Percentiles rank a stretch among this genome's conserved stretches.
Evolutionary conservation across 257 asterid species (phyloP).

Genomic region (Solanum rostratum): DNA sequence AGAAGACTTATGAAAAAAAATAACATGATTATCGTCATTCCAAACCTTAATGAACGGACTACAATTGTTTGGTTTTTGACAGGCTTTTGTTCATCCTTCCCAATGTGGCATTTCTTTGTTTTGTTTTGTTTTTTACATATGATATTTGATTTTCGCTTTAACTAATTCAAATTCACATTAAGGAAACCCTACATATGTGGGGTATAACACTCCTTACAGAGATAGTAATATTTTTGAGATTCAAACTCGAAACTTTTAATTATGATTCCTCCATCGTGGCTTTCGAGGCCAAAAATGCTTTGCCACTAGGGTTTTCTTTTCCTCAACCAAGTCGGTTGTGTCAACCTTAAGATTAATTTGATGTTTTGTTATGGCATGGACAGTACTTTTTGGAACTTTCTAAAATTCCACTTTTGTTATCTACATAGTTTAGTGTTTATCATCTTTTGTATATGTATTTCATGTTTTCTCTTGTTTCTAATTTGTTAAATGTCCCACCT

Average conservation of each 20-base stretch:
- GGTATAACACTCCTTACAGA: background rate
- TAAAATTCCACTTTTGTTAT: background rate
- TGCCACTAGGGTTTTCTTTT: background rate
- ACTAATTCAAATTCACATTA: too few species aligned
- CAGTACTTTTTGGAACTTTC: background rate
- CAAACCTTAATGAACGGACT: too few species aligned
- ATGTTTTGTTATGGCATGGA: background rate
- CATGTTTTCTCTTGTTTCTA: background rate
- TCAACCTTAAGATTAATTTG: background rate
- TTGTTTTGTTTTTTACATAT: too few species aligned
- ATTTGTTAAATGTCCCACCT: slow-evolving; percentile 5
- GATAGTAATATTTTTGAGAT: rapidly evolving
- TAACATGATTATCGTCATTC: too few species aligned
- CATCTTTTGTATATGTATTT: background rate
- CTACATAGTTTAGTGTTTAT: background rate
- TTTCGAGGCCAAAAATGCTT: background rate
- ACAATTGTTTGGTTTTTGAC: too few species aligned
- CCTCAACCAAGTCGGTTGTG: background rate
- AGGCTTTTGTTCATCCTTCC: too few species aligned
- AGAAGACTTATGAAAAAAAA: too few species aligned
- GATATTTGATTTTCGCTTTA: background rate
- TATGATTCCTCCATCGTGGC: background rate
- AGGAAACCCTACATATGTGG: too few species aligned
- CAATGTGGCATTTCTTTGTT: too few species aligned
- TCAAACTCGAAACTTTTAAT: background rate